Conservation (phyloP, 192 early-diverging fungal species). For the Oehlia diaphana region DNA sequence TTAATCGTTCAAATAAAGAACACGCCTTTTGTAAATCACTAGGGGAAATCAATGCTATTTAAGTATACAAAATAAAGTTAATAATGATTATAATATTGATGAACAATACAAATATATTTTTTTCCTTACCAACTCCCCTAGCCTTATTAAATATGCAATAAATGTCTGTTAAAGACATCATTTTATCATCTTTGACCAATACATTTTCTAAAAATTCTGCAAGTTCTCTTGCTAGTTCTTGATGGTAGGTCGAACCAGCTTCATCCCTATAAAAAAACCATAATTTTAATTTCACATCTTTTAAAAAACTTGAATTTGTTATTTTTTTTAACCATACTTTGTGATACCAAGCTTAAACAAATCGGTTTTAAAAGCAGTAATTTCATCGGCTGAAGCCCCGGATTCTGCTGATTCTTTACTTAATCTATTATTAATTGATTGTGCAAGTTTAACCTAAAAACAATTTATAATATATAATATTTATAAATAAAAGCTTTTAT, state of each 20-base stretch:
- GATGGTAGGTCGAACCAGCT: conserved; percentile 82
- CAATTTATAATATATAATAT: too few species aligned
- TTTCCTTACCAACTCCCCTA: conserved; percentile 71
- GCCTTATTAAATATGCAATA: conserved; percentile 97
- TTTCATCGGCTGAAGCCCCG: conserved; percentile 42
- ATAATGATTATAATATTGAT: neutral
- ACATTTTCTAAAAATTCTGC: conserved; percentile 77
- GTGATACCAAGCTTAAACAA: conserved; percentile 94
- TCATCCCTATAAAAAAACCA: conserved; percentile 56
- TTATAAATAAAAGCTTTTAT: too few species aligned
- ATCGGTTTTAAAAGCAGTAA: conserved; percentile 61
- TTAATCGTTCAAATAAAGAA: conserved; percentile 61
- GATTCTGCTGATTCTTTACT: conserved; percentile 38
- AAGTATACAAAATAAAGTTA: neutral
- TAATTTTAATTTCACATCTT: neutral
- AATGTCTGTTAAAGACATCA: conserved; percentile 83
- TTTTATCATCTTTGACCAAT: conserved; percentile 63
- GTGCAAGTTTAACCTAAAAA: conserved; percentile 59
- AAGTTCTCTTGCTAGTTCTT: conserved; percentile 85
- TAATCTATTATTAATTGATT: conserved; percentile 62
- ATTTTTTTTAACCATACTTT: conserved; percentile 49
- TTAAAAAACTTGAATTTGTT: neutral
- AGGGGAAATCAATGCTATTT: conserved; percentile 84
- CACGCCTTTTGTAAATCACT: conserved; percentile 87
- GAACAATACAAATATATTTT: neutral